These are phyloP conservation scores for Talaromyces pinophilus DNA, from an alignment of 2,329 filamentous ascomycete species.

Conservation along the genomic window DNA sequence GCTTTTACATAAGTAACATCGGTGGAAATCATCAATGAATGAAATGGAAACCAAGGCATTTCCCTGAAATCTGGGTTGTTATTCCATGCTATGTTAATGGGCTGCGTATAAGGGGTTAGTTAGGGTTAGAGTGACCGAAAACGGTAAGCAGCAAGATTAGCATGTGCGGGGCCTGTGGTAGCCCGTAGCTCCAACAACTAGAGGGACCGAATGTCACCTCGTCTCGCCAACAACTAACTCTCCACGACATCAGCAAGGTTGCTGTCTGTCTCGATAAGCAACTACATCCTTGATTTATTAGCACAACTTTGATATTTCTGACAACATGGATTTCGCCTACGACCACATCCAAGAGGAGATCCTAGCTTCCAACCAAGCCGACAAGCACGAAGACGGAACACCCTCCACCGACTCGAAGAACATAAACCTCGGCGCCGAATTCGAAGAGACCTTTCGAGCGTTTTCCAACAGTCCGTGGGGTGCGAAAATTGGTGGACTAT, in stretches of 20 bases:
- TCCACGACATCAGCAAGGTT: not conserved
- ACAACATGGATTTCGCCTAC: conserved; percentile 88
- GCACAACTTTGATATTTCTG: not conserved
- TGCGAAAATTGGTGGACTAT: conserved; percentile 79
- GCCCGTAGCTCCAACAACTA: not conserved
- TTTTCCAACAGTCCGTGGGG: conserved; percentile 93
- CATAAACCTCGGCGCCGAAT: conserved; percentile 73
- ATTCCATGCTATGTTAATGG: too few relatives aligned
- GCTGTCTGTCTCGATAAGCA: conserved; percentile 3
- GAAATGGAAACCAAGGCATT: too few relatives aligned
- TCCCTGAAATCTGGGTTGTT: too few relatives aligned
- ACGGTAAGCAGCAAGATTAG: conserved; percentile 6
- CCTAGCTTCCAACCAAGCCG: conserved; percentile 57
- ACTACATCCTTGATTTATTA: not conserved
- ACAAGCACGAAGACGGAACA: conserved; percentile 49
- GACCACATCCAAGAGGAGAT: conserved; percentile 91
- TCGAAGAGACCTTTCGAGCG: conserved; percentile 93
- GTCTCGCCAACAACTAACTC: not conserved
- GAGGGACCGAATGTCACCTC: not conserved
- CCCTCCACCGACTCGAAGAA: conserved; percentile 37
- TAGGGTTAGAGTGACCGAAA: conserved; percentile 1
- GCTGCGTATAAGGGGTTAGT: not conserved
- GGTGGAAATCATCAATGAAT: too few relatives aligned
- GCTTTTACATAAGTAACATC: too few relatives aligned
- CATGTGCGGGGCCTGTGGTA: not conserved